Conservation (phyloP, 2,329 filamentous ascomycete genomes). For the Westerdykella aurantiaca region DNA sequence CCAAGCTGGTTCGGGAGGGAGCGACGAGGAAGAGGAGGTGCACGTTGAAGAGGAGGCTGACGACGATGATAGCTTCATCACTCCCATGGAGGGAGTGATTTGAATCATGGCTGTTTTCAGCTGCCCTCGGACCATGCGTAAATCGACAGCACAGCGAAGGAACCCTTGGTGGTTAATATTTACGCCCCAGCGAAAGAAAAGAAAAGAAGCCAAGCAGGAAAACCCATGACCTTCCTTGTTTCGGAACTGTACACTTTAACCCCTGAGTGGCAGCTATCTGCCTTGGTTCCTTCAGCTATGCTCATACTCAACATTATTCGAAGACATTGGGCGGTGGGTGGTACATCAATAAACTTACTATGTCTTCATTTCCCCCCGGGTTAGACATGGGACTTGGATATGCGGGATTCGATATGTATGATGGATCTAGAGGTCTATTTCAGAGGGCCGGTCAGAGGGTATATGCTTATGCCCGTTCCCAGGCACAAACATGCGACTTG, state of each 20-base stretch:
- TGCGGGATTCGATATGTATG: no score
- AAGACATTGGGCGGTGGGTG: neutral
- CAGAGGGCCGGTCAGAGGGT: no score
- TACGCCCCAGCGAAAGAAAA: no score
- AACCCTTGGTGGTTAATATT: no score
- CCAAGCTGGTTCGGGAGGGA: conserved; percentile 11
- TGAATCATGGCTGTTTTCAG: neutral
- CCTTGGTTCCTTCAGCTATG: neutral
- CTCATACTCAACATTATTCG: neutral
- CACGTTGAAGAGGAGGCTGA: neutral
- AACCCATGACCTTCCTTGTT: neutral
- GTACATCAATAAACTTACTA: neutral
- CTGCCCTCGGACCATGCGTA: neutral
- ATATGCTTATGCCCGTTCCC: no score
- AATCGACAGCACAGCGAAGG: no score
- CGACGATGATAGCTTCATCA: neutral
- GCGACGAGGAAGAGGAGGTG: conserved; percentile 4
- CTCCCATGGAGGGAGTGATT: neutral
- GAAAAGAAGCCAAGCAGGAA: neutral
- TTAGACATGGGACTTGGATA: no score
- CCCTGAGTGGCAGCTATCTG: neutral
- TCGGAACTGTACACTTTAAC: neutral
- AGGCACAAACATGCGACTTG: no score
- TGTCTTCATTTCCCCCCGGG: no score
- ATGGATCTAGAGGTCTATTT: no score